A percentile compares a stretch with the other conserved stretches of the same genome.
Conservation (phyloP, 2,329 filamentous ascomycete species). For the Lojkania enalia region DNA sequence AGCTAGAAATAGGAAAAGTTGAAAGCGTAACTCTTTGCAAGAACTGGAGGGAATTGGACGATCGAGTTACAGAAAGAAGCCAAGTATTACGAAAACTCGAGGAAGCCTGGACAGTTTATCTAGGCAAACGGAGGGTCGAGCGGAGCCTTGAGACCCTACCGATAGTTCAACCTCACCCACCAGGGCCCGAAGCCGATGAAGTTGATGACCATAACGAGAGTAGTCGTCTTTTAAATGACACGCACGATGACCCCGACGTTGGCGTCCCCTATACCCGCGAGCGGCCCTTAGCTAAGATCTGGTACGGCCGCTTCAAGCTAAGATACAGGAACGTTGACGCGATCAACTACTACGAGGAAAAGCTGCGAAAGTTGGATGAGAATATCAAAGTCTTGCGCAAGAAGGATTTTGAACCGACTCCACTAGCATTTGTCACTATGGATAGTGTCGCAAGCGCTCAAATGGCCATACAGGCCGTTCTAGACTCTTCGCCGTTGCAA, state of each 20-base stretch:
- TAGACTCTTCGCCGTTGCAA: constrained; percentile 86
- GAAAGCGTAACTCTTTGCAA: constrained; percentile 84
- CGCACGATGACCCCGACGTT: constrained; percentile 42
- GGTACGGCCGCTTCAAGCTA: constrained; percentile 76
- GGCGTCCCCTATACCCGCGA: constrained; percentile 50
- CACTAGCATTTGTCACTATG: constrained; percentile 95
- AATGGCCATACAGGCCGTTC: constrained; percentile 93
- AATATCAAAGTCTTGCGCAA: constrained; percentile 70
- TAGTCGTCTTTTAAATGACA: constrained; percentile 61
- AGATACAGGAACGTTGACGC: constrained; percentile 78
- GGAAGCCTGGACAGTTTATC: constrained; percentile 76
- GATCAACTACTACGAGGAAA: constrained; percentile 92
- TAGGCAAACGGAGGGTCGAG: constrained; percentile 61
- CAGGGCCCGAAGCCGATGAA: constrained; percentile 31
- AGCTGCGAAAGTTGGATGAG: constrained; percentile 76
- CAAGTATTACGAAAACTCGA: constrained; percentile 73
- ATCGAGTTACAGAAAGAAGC: constrained; percentile 69
- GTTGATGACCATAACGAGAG: constrained; percentile 57
- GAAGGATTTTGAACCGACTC: constrained; percentile 75
- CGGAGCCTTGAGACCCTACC: constrained; percentile 54
- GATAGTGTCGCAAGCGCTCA: constrained; percentile 89
- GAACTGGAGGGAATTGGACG: constrained; percentile 82
- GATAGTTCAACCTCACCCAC: constrained; percentile 52
- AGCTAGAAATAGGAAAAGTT: constrained; percentile 84
- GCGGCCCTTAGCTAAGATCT: constrained; percentile 71